These are phyloP conservation scores for Microcera coccophila DNA, from an alignment of 2,329 filamentous ascomycete genomes.

Conservation along the genomic window DNA sequence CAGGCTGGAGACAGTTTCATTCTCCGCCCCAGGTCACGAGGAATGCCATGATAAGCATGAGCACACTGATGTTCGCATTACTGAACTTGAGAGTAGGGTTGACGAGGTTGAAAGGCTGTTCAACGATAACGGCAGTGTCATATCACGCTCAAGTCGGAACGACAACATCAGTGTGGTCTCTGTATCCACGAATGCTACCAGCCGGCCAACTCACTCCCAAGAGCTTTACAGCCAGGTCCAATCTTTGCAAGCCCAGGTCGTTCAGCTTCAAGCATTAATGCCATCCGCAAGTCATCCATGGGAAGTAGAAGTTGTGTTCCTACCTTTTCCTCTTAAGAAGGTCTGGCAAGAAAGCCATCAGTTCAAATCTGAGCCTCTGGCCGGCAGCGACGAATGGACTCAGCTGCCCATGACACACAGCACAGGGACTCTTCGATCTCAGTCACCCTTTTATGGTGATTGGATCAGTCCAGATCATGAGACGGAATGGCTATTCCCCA, in stretches of 20 bases:
- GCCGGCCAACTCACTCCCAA: conserved; percentile 37
- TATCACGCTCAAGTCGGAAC: conserved; percentile 34
- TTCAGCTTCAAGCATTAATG: conserved; percentile 55
- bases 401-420: conserved; percentile 49
- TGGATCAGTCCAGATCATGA: conserved; percentile 44
- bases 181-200: conserved; percentile 41
- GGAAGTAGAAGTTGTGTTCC: conserved; percentile 71
- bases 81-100: conserved; percentile 63
- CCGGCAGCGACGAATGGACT: conserved; percentile 51
- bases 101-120: conserved; percentile 56
- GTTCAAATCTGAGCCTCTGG: conserved; percentile 40
- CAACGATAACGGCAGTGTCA: conserved; percentile 43
- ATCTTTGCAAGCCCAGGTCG: conserved; percentile 47
- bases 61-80: conserved; percentile 60
- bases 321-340: conserved; percentile 62
- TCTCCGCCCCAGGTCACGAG: conserved; percentile 62
- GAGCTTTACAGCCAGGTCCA: conserved; percentile 51
- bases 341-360: conserved; percentile 51
- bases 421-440: conserved; percentile 42
- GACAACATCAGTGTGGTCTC: conserved; percentile 48
- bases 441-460: conserved; percentile 46
- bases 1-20: conserved; percentile 65
- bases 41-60: conserved; percentile 67
- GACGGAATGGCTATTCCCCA: conserved; percentile 62
- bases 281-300: conserved; percentile 64